These are phyloP conservation scores for Metschnikowia vanudenii DNA, from an alignment of 805 yeast species.

Conservation along the genomic window DNA sequence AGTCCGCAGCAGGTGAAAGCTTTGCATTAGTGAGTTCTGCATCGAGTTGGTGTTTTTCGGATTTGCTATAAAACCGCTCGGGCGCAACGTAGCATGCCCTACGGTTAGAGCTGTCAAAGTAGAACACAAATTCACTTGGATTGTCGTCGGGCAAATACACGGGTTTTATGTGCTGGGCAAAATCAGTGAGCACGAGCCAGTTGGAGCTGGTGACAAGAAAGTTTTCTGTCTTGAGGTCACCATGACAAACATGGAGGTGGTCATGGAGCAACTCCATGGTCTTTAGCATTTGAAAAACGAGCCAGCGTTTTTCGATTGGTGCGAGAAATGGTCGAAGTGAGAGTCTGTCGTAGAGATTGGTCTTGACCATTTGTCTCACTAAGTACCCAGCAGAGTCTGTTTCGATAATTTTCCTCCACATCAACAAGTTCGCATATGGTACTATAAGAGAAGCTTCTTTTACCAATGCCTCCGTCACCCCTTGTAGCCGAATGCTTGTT, in stretches of 20 bases:
- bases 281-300: slow-evolving; percentile 74
- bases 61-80: slow-evolving; percentile 63
- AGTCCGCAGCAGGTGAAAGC: slow-evolving; percentile 69
- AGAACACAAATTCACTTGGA: slow-evolving; percentile 88
- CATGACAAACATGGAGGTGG: slow-evolving; percentile 61
- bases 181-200: slow-evolving; percentile 81
- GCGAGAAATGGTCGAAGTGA: slow-evolving; percentile 86
- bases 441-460: slow-evolving; percentile 42
- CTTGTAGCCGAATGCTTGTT: slow-evolving; percentile 27
- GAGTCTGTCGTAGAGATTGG: slow-evolving; percentile 83
- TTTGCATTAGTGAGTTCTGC: slow-evolving; percentile 6
- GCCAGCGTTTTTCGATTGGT: slow-evolving; percentile 77
- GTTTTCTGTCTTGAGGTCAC: slow-evolving; percentile 91
- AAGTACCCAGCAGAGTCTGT: slow-evolving; percentile 91
- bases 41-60: slow-evolving; percentile 16
- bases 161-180: slow-evolving; percentile 77
- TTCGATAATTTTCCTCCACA: slow-evolving; percentile 73
- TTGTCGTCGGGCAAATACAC: slow-evolving; percentile 84
- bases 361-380: slow-evolving; percentile 74
- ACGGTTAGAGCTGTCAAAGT: slow-evolving; percentile 86
- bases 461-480: slow-evolving; percentile 27
- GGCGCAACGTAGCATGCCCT: slow-evolving; percentile 92
- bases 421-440: slow-evolving; percentile 55
- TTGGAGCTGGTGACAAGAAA: slow-evolving; percentile 84
- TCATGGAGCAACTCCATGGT: slow-evolving; percentile 64